phyloP scores from a whole-genome alignment of 2,329 filamentous ascomycete genomes.

The Endoconidiophora polonica region DNA sequence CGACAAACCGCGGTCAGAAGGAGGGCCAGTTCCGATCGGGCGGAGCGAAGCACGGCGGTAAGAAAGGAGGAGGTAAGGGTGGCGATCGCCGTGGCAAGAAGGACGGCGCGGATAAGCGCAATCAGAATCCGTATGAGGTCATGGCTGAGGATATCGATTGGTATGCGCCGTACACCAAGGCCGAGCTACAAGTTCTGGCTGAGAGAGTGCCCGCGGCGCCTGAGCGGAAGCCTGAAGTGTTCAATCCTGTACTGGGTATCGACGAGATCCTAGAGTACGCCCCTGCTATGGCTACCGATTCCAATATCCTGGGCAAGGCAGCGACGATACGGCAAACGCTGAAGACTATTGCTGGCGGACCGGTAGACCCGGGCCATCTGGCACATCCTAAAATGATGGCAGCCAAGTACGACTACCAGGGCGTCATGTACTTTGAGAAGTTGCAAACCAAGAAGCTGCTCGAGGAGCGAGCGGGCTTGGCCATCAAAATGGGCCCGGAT shows the following conservation, averaged over 20 bases:
- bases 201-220: constrained; percentile 10
- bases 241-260: constrained; percentile 22
- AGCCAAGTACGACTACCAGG: constrained; percentile 18
- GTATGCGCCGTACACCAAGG: constrained; percentile 16
- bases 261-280: constrained; percentile 19
- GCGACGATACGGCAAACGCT: constrained; percentile 23
- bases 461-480: constrained; percentile 17
- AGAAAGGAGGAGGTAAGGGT: constrained; percentile 14
- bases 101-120: constrained; percentile 13
- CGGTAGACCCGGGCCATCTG: constrained; percentile 19
- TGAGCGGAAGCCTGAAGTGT: constrained; percentile 14
- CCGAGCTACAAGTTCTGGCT: constrained; percentile 16
- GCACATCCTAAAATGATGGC: constrained; percentile 20
- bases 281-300: constrained; percentile 21
- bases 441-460: constrained; percentile 18
- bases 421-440: constrained; percentile 21
- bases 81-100: constrained; percentile 15
- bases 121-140: constrained; percentile 17
- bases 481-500: constrained; percentile 13
- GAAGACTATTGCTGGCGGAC: constrained; percentile 22
- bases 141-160: constrained; percentile 16
- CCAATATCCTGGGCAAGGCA: constrained; percentile 17
- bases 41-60: constrained; percentile 11
- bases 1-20: constrained; percentile 5
- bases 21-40: constrained; percentile 12